phyloP scores from a whole-genome alignment of 805 yeast genomes.

The Grigorovia transvaalensis region DNA sequence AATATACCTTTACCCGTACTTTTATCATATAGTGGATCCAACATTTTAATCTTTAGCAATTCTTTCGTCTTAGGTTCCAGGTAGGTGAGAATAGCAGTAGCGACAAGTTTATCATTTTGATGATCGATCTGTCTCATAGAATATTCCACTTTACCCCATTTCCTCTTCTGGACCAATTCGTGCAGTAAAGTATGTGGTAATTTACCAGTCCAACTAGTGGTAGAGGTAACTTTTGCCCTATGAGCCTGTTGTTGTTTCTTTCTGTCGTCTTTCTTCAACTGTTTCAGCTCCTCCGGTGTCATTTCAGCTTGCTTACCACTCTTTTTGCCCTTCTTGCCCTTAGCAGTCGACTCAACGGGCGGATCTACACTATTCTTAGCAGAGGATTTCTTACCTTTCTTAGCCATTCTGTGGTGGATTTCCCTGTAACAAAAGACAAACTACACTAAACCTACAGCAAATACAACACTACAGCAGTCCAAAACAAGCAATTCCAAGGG shows the following conservation, averaged over 20 bases:
- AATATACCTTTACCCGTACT: conserved; percentile 40
- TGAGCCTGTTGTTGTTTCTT: conserved; percentile 25
- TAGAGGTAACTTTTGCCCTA: conserved; percentile 48
- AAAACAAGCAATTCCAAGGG: neutral
- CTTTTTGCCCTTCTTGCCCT: conserved; percentile 16
- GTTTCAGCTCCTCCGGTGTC: conserved; percentile 7
- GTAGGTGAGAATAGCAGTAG: conserved; percentile 55
- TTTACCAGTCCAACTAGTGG: conserved; percentile 89
- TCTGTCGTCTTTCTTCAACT: conserved; percentile 10
- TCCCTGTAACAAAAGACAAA: neutral
- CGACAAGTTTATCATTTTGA: conserved; percentile 43
- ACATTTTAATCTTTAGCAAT: conserved; percentile 44
- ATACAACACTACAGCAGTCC: too few species aligned
- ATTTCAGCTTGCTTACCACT: conserved; percentile 9
- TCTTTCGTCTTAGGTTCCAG: conserved; percentile 77
- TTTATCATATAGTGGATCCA: conserved; percentile 33
- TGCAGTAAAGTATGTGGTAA: conserved; percentile 77
- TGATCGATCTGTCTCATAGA: conserved; percentile 47
- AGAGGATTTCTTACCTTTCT: conserved; percentile 6
- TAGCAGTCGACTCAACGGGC: conserved; percentile 4
- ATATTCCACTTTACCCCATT: conserved; percentile 81
- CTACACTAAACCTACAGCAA: neutral
- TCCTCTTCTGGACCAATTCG: conserved; percentile 77
- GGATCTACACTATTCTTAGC: conserved; percentile 1
- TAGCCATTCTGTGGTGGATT: conserved; percentile 4